Percentiles rank a stretch among this genome's conserved stretches.
These are phyloP conservation scores for Mycena vitilis DNA, from an alignment of 768 basidiomycete species.

Conservation along the genomic window DNA sequence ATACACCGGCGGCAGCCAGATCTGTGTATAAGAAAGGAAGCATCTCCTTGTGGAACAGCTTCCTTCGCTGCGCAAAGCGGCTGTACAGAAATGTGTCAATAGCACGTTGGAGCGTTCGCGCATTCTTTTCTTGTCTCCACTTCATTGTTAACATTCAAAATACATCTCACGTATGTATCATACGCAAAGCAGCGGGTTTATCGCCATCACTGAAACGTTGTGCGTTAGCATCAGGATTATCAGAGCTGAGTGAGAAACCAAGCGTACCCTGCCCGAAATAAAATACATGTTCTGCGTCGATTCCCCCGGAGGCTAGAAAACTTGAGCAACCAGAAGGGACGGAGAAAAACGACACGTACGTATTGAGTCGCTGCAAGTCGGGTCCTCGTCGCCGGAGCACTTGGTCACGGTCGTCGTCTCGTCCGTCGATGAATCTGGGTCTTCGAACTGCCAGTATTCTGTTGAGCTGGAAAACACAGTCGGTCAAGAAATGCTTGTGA, in stretches of 20 bases:
- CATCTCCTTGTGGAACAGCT: no score
- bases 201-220: constrained; percentile 12
- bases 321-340: neutral
- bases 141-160: no score
- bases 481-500: neutral
- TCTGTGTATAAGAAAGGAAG: no score
- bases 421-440: constrained; percentile 46
- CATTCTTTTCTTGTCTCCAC: no score
- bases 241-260: neutral
- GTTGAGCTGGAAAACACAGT: constrained; percentile 32
- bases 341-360: constrained; percentile 44
- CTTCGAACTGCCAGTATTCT: constrained; percentile 61
- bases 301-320: constrained; percentile 55
- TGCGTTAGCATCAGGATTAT: neutral
- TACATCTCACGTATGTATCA: neutral
- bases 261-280: constrained; percentile 58
- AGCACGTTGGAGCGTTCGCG: no score
- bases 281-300: constrained; percentile 56
- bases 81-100: no score
- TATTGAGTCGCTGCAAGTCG: constrained; percentile 59
- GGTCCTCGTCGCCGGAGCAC: constrained; percentile 60
- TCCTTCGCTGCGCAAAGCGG: no score
- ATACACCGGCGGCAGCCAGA: no score
- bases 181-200: constrained; percentile 15
- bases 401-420: constrained; percentile 51